Evolutionary conservation across 2,329 filamentous ascomycete species (phyloP).

Genomic region (Rhexocercosporidium sp.): DNA sequence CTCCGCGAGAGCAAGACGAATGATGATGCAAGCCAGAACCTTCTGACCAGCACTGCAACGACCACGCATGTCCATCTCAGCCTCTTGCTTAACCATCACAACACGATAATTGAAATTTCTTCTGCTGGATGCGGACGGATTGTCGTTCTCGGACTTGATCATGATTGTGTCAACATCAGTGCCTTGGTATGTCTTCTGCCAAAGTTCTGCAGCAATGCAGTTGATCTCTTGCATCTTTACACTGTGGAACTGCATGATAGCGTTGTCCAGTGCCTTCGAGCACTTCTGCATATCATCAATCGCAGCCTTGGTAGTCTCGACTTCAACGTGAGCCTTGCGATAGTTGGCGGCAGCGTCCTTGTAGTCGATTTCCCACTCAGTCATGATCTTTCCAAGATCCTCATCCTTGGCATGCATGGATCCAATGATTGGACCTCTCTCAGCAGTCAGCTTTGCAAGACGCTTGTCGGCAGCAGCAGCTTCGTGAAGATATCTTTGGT

Average conservation of each 20-base stretch:
- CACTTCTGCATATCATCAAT: slow-evolving; percentile 90
- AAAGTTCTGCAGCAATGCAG: slow-evolving; percentile 91
- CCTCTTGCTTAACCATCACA: slow-evolving; percentile 96
- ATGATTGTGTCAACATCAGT: slow-evolving; percentile 97
- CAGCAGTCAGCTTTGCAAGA: slow-evolving; percentile 71
- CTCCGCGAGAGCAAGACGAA: slow-evolving; percentile 92
- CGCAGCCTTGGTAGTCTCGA: slow-evolving; percentile 89
- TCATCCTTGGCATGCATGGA: slow-evolving; percentile 84
- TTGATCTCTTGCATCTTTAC: slow-evolving; percentile 99
- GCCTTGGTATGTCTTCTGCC: slow-evolving; percentile 94
- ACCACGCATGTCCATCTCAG: slow-evolving; percentile 99
- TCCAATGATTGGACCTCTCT: slow-evolving; percentile 76
- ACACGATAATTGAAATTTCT: slow-evolving; percentile 96
- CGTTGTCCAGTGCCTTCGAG: slow-evolving; percentile 83
- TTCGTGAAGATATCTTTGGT: slow-evolving; percentile 71
- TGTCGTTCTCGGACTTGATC: slow-evolving; percentile 90
- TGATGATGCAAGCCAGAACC: slow-evolving; percentile 95
- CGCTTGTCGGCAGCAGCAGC: slow-evolving; percentile 69
- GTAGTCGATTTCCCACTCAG: slow-evolving; percentile 87
- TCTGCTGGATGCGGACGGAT: slow-evolving; percentile 59
- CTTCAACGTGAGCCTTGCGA: slow-evolving; percentile 85
- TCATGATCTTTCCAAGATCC: slow-evolving; percentile 72
- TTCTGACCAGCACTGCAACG: slow-evolving; percentile 97
- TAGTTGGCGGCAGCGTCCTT: slow-evolving; percentile 80
- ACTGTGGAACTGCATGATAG: slow-evolving; percentile 95